Evolutionary conservation across 306 rosid genomes (phyloP), one percentile per base, ranked within the genome.

Genomic region (Cercis canadensis): DNA sequence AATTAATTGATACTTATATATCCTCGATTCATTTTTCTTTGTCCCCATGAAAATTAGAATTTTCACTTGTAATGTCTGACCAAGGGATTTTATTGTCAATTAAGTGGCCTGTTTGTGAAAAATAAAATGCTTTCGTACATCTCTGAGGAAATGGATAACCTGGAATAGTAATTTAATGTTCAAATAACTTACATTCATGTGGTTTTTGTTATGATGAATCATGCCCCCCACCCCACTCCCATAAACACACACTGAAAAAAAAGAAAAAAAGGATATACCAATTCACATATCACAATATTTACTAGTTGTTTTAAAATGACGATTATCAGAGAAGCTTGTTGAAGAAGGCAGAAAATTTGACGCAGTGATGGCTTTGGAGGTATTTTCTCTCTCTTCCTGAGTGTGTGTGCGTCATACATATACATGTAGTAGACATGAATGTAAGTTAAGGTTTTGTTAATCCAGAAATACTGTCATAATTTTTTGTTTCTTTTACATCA

Each of bases 291-390:
- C 11, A 52, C 47, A 39, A 50, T 19, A 69, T 70, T 52, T 18
- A 66, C 55, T 34, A 75, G 52, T 51, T 46, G 45, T 7, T 57
- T 7, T 24, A 64, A 14, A 60, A 63, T 69, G 65, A 50, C 50
- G 16, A 8, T 84, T 73, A 39, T 21, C 96, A 93, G 98, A 93
- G 82, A 90, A 82, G 69, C 80, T 93, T 44, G 98, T 88, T 14
- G 96, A 90, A 79, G 92, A 88, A 82, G 89, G 86, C 50, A 89
- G 80, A 55, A 75, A 67, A 74, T 94, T 90, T 61, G 99, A 94
- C 71, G 97, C 92, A 11, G 96, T 91, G 70, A 79, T 90, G 83
- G 76, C 99, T 59, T 74, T 86, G 74, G 99, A 94, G 97, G 97
- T 93, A 78, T 80, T 55, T 11, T 62, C 53, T 55, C 8, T 53